A percentile compares a stretch with the other conserved stretches of the same genome.
phyloP scores from a whole-genome alignment of 768 basidiomycete genomes.

The Suillus bovinus region DNA sequence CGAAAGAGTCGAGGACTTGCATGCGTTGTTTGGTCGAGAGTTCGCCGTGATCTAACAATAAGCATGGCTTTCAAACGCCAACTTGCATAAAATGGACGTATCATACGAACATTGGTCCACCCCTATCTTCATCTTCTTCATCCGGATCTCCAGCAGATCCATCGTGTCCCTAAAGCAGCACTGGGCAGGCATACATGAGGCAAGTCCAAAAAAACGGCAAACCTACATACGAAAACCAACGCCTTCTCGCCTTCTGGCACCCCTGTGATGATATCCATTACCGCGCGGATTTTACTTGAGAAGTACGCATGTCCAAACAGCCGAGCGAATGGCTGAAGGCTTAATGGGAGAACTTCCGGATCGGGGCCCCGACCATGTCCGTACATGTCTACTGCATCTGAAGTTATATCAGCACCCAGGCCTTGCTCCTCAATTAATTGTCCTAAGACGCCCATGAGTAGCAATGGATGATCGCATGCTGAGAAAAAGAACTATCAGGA shows the following conservation, averaged over 20 bases:
- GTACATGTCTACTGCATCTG: neutral
- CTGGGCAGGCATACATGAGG: neutral
- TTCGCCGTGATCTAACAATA: neutral
- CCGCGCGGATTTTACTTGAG: neutral
- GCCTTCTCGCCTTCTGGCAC: neutral
- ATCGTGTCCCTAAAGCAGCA: neutral
- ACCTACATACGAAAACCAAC: neutral
- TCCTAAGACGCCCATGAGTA: neutral
- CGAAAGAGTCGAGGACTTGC: neutral
- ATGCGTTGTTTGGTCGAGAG: neutral
- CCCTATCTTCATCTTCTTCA: neutral
- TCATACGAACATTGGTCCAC: neutral
- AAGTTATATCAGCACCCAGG: neutral
- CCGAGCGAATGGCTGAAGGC: conserved; percentile 1
- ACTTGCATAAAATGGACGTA: neutral
- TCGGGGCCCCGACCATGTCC: neutral
- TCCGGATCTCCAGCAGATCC: neutral
- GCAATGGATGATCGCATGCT: neutral
- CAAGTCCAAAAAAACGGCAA: neutral
- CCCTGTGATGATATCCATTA: neutral
- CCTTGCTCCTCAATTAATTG: neutral
- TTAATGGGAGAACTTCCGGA: neutral
- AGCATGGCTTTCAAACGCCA: neutral
- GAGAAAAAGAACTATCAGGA: neutral
- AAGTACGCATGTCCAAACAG: neutral